phyloP scores from a whole-genome alignment of 768 basidiomycete genomes.

The Kondoa malvinella region DNA sequence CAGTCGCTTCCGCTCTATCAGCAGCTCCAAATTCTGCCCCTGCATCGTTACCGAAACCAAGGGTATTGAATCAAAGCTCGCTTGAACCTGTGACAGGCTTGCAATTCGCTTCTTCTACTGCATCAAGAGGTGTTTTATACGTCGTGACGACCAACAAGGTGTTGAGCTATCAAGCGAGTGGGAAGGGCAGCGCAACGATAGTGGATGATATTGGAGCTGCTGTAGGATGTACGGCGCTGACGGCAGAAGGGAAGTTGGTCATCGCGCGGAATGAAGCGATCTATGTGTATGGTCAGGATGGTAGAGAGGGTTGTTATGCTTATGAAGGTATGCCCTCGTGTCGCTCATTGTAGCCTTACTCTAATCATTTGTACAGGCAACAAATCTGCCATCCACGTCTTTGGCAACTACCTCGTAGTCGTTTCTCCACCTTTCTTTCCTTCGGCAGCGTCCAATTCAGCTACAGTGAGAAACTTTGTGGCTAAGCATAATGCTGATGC shows the following conservation, averaged over 20 bases:
- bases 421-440: conserved; percentile 70
- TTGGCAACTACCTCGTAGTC: conserved; percentile 53
- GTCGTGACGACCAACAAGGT: conserved; percentile 77
- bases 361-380: conserved; percentile 6
- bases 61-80: conserved; percentile 59
- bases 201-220: conserved; percentile 76
- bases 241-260: conserved; percentile 38
- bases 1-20: conserved; percentile 8
- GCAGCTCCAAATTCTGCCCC: conserved; percentile 33
- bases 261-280: conserved; percentile 84
- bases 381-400: conserved; percentile 22
- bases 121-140: conserved; percentile 45
- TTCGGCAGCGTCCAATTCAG: conserved; percentile 47
- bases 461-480: conserved; percentile 48
- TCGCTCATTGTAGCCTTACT: neutral
- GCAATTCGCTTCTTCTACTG: conserved; percentile 55
- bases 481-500: neutral
- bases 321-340: conserved; percentile 54
- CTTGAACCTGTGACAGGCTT: conserved; percentile 84
- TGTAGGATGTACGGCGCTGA: conserved; percentile 67
- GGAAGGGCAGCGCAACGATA: conserved; percentile 45
- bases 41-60: conserved; percentile 66
- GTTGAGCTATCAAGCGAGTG: conserved; percentile 50
- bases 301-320: conserved; percentile 66
- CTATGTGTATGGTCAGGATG: conserved; percentile 65